These are phyloP conservation scores for Leucoagaricus sp. DNA, from an alignment of 1,284 basidiomycete species.

Conservation along the genomic window DNA sequence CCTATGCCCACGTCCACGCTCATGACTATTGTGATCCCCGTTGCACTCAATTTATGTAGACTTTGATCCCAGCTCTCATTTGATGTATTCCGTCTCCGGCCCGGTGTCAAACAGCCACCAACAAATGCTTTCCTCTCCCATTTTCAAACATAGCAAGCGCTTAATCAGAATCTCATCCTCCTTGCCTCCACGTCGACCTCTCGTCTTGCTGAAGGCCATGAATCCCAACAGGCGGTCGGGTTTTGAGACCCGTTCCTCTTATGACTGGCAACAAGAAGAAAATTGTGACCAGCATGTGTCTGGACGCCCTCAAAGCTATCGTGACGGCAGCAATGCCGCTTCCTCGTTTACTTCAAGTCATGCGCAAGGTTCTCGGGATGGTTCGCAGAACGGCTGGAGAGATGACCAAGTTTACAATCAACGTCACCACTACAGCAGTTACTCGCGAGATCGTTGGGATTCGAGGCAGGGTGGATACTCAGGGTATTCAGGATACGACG, in stretches of 20 bases:
- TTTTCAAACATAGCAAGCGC: background rate
- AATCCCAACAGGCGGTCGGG: background rate
- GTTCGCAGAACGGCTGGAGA: no score
- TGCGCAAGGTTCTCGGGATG: no score
- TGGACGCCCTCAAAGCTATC: background rate
- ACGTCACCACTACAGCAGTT: no score
- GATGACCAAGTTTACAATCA: no score
- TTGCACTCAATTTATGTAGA: background rate
- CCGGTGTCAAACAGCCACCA: background rate
- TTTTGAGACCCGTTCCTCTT: background rate
- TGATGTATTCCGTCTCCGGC: background rate
- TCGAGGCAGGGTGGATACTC: background rate
- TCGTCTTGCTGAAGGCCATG: conserved; percentile 8
- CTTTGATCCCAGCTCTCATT: background rate
- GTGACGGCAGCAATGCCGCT: background rate
- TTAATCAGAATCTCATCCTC: conserved; percentile 8
- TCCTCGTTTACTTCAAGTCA: no score
- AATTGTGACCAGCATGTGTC: background rate
- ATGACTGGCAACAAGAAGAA: background rate
- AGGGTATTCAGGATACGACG: background rate
- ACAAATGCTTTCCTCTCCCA: background rate
- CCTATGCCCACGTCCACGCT: background rate
- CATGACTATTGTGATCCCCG: background rate
- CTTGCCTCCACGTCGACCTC: background rate
- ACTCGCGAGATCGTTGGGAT: background rate